Conservation (phyloP, 352 stramenopile genomes). For the Phytopythium vexans region DNA sequence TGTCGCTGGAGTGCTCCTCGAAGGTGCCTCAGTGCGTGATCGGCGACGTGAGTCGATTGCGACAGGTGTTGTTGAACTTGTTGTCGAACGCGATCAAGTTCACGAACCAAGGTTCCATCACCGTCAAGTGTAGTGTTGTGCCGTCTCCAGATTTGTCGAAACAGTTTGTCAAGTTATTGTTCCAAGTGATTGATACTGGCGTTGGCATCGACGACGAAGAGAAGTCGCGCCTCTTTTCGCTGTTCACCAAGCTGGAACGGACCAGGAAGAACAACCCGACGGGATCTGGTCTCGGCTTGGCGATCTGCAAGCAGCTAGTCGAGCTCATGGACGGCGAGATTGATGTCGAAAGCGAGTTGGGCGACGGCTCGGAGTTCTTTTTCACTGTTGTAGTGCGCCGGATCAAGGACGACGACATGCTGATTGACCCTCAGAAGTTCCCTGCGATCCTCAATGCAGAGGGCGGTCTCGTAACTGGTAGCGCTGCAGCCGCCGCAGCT, state of each 20-base stretch:
- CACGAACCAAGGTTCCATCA: constrained; percentile 67
- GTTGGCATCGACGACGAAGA: constrained; percentile 66
- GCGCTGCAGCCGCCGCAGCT: constrained; percentile 19
- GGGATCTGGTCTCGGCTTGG: constrained; percentile 55
- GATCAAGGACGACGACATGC: constrained; percentile 44
- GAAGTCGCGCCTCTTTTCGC: constrained; percentile 56
- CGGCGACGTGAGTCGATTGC: constrained; percentile 61
- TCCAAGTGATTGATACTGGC: constrained; percentile 69
- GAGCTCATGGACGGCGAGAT: constrained; percentile 72
- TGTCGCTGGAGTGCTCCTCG: constrained; percentile 54
- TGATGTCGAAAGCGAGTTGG: constrained; percentile 65
- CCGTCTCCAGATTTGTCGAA: constrained; percentile 48
- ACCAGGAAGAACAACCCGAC: constrained; percentile 71
- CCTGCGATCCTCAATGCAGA: constrained; percentile 28
- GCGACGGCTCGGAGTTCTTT: constrained; percentile 64
- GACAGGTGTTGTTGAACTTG: constrained; percentile 72
- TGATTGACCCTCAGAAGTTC: constrained; percentile 41
- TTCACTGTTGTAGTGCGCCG: constrained; percentile 58
- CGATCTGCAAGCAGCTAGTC: constrained; percentile 73
- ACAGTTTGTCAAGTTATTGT: constrained; percentile 59
- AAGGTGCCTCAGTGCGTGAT: constrained; percentile 54
- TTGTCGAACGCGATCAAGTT: constrained; percentile 83
- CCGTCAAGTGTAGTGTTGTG: constrained; percentile 57
- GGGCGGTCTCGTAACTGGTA: not conserved
- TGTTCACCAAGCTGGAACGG: constrained; percentile 68